phyloP scores from a whole-genome alignment of 2,329 filamentous ascomycete genomes.

The Graphilbum ipis-grandicollis region DNA sequence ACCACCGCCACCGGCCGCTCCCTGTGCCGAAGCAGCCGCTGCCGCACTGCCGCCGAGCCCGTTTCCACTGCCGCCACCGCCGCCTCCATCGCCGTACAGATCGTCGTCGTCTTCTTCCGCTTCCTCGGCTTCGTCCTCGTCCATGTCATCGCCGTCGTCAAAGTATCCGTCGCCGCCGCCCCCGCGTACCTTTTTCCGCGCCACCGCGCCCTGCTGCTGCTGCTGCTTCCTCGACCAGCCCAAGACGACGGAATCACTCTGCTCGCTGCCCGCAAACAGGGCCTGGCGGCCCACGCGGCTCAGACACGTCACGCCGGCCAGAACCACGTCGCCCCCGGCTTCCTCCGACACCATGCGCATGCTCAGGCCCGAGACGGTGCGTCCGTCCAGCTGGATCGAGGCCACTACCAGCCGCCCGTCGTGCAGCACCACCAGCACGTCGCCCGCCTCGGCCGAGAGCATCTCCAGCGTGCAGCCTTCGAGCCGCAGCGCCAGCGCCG shows the following conservation, averaged over 20 bases:
- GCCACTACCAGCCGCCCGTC: constrained; percentile 60
- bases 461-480: constrained; percentile 68
- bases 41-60: constrained; percentile 14
- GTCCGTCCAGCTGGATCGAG: constrained; percentile 73
- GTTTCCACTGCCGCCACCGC: constrained; percentile 14
- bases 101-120: constrained; percentile 43
- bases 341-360: constrained; percentile 47
- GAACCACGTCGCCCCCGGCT: constrained; percentile 44
- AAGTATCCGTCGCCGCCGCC: constrained; percentile 24
- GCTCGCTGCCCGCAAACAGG: constrained; percentile 75
- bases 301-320: constrained; percentile 49
- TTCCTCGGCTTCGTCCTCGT: constrained; percentile 32
- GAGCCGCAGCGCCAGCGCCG: constrained; percentile 58
- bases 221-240: constrained; percentile 55
- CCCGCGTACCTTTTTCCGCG: constrained; percentile 46
- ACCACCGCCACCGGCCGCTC: neutral
- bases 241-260: constrained; percentile 63
- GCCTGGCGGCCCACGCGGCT: constrained; percentile 48
- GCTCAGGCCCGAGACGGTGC: constrained; percentile 76
- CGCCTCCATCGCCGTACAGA: constrained; percentile 40
- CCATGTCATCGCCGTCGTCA: constrained; percentile 27
- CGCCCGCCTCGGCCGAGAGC: constrained; percentile 58
- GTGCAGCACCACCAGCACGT: constrained; percentile 67
- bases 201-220: constrained; percentile 35
- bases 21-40: constrained; percentile 10